These are phyloP conservation scores for Podospora bellae-mahoneyi DNA, from an alignment of 495 filamentous ascomycete genomes.

Conservation along the genomic window DNA sequence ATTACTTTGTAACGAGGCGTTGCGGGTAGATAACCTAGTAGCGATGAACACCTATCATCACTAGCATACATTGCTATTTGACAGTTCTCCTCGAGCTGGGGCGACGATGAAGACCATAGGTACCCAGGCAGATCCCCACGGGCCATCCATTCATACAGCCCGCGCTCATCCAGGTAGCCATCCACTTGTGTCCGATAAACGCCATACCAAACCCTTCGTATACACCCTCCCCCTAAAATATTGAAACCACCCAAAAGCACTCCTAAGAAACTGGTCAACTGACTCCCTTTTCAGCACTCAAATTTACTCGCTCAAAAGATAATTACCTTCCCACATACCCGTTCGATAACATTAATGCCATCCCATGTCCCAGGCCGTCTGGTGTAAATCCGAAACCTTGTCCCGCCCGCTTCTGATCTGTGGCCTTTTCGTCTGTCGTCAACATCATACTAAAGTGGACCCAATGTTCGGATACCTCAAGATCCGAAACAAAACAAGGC, in stretches of 20 bases:
- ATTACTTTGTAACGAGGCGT: too few relatives aligned
- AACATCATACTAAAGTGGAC: not conserved
- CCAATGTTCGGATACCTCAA: not conserved
- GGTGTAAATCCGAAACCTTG: slow-evolving; percentile 29
- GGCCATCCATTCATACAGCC: not conserved
- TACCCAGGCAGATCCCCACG: not conserved
- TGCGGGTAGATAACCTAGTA: too few relatives aligned
- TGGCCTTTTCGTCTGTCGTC: too few relatives aligned
- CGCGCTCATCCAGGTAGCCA: not conserved
- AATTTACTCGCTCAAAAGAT: not conserved
- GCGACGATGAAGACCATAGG: too few relatives aligned
- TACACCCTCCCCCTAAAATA: not conserved
- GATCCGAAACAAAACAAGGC: not conserved
- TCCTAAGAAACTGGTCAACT: slow-evolving; percentile 1
- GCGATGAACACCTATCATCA: not conserved
- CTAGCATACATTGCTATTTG: not conserved
- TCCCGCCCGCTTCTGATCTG: slow-evolving; percentile 9
- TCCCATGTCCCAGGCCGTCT: slow-evolving; percentile 18
- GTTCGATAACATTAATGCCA: slow-evolving; percentile 17
- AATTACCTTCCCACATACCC: not conserved
- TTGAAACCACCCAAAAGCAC: not conserved
- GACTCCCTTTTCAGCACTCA: not conserved
- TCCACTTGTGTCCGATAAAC: too few relatives aligned
- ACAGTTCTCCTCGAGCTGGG: not conserved
- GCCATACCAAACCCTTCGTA: too few relatives aligned